Evolutionary conservation across 2,329 filamentous ascomycete species (phyloP).

Genomic region (Cytospora mali): DNA sequence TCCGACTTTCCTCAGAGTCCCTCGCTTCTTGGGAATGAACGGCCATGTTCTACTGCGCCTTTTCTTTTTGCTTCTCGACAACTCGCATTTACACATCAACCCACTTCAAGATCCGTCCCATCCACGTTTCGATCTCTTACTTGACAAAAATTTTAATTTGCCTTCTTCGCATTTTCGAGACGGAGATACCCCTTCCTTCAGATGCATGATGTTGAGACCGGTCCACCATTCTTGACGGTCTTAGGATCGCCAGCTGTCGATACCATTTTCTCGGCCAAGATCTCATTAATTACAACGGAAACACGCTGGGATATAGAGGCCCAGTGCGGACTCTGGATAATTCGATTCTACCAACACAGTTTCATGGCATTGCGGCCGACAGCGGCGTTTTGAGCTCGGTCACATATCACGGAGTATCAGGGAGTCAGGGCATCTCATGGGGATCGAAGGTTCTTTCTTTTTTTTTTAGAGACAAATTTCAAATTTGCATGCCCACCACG

Average conservation of each 20-base stretch:
- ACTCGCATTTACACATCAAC: not conserved
- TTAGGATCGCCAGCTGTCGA: slow-evolving; percentile 5
- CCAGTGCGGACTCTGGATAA: slow-evolving; percentile 12
- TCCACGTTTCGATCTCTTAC: not conserved
- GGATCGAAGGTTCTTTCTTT: slow-evolving; percentile 5
- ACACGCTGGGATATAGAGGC: slow-evolving; percentile 8
- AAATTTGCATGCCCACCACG: slow-evolving; percentile 12
- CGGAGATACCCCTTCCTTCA: slow-evolving; percentile 25
- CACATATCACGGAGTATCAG: slow-evolving; percentile 24
- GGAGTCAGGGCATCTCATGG: slow-evolving; percentile 15
- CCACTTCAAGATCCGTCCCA: not conserved
- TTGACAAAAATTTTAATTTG: slow-evolving; percentile 11
- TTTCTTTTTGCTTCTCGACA: too few species aligned
- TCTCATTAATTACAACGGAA: slow-evolving; percentile 22
- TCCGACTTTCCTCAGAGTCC: not conserved
- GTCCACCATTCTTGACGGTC: slow-evolving; percentile 1
- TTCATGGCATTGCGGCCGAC: slow-evolving; percentile 15
- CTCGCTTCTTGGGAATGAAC: not conserved
- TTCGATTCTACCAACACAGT: slow-evolving; percentile 17
- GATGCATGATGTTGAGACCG: slow-evolving; percentile 9
- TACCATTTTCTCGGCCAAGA: slow-evolving; percentile 16
- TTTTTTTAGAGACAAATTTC: slow-evolving; percentile 9
- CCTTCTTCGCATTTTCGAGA: slow-evolving; percentile 12
- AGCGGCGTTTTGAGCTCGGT: slow-evolving; percentile 11
- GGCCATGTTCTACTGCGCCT: not conserved